Base-by-base conservation (phyloP, 441 rosid genomes). In the Kokia cookei region DNA sequence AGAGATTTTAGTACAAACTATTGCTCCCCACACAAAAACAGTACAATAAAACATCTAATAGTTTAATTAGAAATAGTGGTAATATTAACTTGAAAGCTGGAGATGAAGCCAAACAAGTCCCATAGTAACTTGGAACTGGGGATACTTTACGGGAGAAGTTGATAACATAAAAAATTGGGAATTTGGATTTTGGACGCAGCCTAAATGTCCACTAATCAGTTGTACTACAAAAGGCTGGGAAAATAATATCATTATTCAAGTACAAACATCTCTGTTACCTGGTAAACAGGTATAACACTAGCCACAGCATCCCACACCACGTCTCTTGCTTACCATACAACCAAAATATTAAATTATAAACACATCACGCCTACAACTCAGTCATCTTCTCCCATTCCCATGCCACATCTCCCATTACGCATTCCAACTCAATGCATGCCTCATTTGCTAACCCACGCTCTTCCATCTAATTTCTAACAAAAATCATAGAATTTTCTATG, bases 391-490 rank as follows among this genome's bases (percentile, higher is more conserved):
- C 40, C 57, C 26, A 47, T 13, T 37, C 24, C 70, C 57, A 26
- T 47, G 71, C 66, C 54, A 45, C 19, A 66, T 2, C 35, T 19
- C 1, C n/a, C 40, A 8, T 65, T 43, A 5, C 37, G 54, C 19
- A 24, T 13, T 24, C 15, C 1, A 22, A 11, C 37, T 65, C 45
- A 24, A 45, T 22, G 68, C 58, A n/a, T 43, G 67, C 68, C 57
- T 29, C 11, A n/a, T 43, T 71, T 58, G 66, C 42, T 55, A 29
- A 13, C 43, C 17, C 5, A 32, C 15, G n/a, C 17, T 69, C 60
- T 55, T 59, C 65, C 77, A 43, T 53, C 72, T 74, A 72, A 24
- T 43, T 67, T 65, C 70, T 76, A 80, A 78, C 82, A 76, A 80
- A 82, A 82, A 67, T 76, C 78, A 43, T 58, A 29, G 19, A 54